Evolutionary conservation across 345 rosid genomes (phyloP).

Genomic region (Laguncularia racemosa): DNA sequence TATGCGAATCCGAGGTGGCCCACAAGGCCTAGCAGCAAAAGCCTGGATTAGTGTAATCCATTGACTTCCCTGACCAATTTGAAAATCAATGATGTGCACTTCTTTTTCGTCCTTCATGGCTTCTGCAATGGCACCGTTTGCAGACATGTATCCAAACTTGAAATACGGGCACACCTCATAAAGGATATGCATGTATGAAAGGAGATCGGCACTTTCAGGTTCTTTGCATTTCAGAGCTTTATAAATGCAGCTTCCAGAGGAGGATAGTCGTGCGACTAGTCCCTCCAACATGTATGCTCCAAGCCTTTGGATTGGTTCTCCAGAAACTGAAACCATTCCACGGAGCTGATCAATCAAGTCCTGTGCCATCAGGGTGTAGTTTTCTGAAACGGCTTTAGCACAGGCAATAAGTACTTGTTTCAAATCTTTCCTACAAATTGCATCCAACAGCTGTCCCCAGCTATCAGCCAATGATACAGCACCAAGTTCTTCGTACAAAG

Average conservation of each 20-base stretch:
- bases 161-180: constrained; percentile 91
- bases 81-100: constrained; percentile 88
- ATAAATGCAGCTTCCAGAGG: constrained; percentile 78
- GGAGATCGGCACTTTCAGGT: constrained; percentile 60
- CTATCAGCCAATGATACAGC: constrained; percentile 24
- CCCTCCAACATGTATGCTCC: constrained; percentile 97
- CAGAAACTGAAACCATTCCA: constrained; percentile 79
- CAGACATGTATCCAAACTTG: constrained; percentile 94
- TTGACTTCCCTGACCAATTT: constrained; percentile 83
- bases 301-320: constrained; percentile 91
- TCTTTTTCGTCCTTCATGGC: constrained; percentile 82
- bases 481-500: constrained; percentile 13
- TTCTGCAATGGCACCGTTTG: constrained; percentile 93
- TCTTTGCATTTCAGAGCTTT: constrained; percentile 61
- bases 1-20: constrained; percentile 76
- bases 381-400: constrained; percentile 75
- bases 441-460: constrained; percentile 46
- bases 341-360: constrained; percentile 67
- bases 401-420: constrained; percentile 56
- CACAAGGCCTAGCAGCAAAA: constrained; percentile 86
- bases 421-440: constrained; percentile 51
- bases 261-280: constrained; percentile 70
- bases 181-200: constrained; percentile 68
- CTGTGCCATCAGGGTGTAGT: constrained; percentile 53
- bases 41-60: constrained; percentile 92